A percentile compares a stretch with the other conserved stretches of the same genome.
These are phyloP conservation scores for Endothia cerciana DNA, from an alignment of 2,329 filamentous ascomycete genomes.

Conservation along the genomic window DNA sequence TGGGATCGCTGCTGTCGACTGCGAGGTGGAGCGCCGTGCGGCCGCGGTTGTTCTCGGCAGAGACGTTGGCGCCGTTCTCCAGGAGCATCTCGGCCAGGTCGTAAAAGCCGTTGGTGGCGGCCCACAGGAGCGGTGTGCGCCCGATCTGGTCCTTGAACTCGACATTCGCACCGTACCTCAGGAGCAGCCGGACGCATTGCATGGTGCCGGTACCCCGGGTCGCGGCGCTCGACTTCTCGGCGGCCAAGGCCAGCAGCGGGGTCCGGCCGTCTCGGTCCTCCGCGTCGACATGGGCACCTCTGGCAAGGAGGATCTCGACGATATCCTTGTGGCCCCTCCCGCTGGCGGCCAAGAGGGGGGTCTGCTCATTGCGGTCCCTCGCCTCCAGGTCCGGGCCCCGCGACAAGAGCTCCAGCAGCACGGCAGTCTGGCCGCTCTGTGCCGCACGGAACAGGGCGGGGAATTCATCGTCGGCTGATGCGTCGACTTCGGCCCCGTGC, in stretches of 20 bases:
- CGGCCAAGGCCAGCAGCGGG: constrained; percentile 42
- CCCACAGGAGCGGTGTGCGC: constrained; percentile 61
- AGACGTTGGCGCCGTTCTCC: constrained; percentile 43
- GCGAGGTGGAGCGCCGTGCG: constrained; percentile 55
- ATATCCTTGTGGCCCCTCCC: constrained; percentile 41
- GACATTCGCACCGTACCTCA: constrained; percentile 38
- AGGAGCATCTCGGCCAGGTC: constrained; percentile 43
- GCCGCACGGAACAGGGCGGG: constrained; percentile 45
- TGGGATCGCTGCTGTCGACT: constrained; percentile 44
- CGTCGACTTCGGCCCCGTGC: constrained; percentile 43
- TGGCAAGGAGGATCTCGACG: constrained; percentile 38
- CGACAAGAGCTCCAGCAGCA: constrained; percentile 41
- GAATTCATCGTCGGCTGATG: constrained; percentile 40
- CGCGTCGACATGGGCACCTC: constrained; percentile 40
- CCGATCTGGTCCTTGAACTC: constrained; percentile 51
- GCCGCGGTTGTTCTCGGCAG: constrained; percentile 47
- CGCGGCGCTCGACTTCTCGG: constrained; percentile 40
- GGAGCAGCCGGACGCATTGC: constrained; percentile 43
- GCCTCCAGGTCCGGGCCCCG: constrained; percentile 40
- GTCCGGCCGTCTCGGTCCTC: constrained; percentile 43
- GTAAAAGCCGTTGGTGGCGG: constrained; percentile 59
- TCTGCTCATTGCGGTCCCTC: constrained; percentile 39
- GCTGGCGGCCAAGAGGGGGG: constrained; percentile 42
- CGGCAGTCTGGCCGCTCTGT: constrained; percentile 40
- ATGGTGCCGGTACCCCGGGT: constrained; percentile 44